Base-by-base conservation (phyloP, 2,329 filamentous ascomycete genomes). In the Penicillium sp. region DNA sequence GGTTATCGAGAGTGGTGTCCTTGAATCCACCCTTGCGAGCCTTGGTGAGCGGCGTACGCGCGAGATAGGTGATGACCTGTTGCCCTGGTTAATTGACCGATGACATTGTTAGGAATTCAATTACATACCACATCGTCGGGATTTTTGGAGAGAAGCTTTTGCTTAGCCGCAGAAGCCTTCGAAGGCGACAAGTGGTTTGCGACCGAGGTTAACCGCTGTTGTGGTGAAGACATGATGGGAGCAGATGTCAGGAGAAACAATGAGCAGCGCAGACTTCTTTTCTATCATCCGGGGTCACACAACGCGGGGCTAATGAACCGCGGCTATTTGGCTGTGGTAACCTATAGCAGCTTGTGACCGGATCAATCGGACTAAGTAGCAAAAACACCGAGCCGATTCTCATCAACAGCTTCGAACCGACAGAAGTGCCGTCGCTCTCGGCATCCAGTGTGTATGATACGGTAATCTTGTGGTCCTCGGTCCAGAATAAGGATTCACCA, bases 121-220 rank as follows among this genome's bases (percentile, higher is more conserved):
- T 2, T 18, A 64, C 68, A 42, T 62, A 73, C 68, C 31, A 70
- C 56, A 60, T 69, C 68, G 50, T 70, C 67, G 10, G 68, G 56
- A 44, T 65, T 68, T 51, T 69, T 68, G 2, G 61, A 50, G 11
- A 69, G 48, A 20, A 70, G 42, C 23, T 60, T 60, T 26, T 67
- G 58, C 50, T 57, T 65, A 20, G 62, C 60, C 16, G 58, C 49
- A 1, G 60, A 55, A 16, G 52, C 51, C 26, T 50, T 52, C 34
- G 61, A 50, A 32, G 64, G 63, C 26, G 61, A 56, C n/a, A 74
- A 47, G 51, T 74, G 71, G 47, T 62, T 64, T 14, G 69, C 56
- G 51, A 74, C 70, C 10, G 70, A 70, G 27, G 61, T 70, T 44
- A 68, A 54, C 18, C 70, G 65, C 54, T 68, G 65, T 38, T 70